A percentile compares a stretch with the other conserved stretches of the same genome.
Conservation (phyloP, 176 grass and related monocot genomes). For the Typha latifolia region DNA sequence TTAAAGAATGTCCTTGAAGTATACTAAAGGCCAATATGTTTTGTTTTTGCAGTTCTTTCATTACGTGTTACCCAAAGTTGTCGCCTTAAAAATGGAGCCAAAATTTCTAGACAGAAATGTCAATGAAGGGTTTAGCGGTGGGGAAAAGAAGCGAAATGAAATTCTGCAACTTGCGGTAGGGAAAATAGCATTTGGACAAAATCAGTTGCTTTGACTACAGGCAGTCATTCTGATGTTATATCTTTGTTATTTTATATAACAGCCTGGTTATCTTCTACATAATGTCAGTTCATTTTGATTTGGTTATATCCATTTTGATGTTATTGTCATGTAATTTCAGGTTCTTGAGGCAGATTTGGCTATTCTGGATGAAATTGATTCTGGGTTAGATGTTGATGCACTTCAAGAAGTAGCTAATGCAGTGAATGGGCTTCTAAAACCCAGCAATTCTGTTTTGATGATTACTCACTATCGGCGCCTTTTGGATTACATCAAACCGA, state of each 20-base stretch:
- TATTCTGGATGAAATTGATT: conserved; percentile 96
- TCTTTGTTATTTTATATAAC: too few relatives aligned
- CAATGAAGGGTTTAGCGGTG: conserved; percentile 94
- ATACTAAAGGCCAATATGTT: background rate
- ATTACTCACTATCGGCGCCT: conserved; percentile 94
- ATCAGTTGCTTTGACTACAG: conserved; percentile 8
- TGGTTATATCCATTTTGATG: too few relatives aligned
- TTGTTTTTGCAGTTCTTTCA: conserved; percentile 48
- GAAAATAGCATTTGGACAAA: background rate
- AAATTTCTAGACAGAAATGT: conserved; percentile 87
- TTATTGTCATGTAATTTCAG: conserved; percentile 28
- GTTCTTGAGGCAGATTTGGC: conserved; percentile 83
- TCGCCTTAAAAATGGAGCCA: conserved; percentile 67
- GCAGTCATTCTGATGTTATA: background rate
- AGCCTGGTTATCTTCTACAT: too few relatives aligned
- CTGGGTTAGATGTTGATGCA: conserved; percentile 95
- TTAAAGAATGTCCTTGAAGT: background rate
- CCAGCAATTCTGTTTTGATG: conserved; percentile 74
- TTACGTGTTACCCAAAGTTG: conserved; percentile 53
- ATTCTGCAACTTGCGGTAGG: conserved; percentile 95
- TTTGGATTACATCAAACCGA: conserved; percentile 77
- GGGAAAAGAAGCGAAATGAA: conserved; percentile 95
- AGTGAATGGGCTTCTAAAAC: conserved; percentile 76
- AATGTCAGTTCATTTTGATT: too few relatives aligned
- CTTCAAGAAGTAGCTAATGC: conserved; percentile 78